Base-by-base conservation (phyloP, 257 asterid genomes). In the Solanum clarkiae region DNA sequence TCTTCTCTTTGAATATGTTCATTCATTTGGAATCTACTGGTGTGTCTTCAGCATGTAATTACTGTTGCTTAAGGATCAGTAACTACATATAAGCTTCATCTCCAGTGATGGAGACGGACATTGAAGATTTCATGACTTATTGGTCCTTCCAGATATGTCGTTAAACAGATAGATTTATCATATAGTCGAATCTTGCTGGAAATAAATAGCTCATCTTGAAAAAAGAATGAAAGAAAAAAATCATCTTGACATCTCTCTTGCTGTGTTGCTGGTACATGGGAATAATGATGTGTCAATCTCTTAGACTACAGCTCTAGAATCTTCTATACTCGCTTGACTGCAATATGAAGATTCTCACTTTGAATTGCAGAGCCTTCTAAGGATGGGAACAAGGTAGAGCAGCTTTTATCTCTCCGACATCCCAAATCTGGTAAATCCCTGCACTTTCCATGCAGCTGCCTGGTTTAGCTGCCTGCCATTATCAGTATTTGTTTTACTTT, bases 391-490 rank as follows among this genome's bases (percentile, higher is more conserved):
- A 88, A 83, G 32, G 68, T 80, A 45, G 92, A 93, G n/a, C 85
- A 87, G 44, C 85, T 93, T 60, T 84, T 96, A 84, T 88, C 94
- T 10, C 98, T 96, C 54, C 92, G 86, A 89, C 98, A 96, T 89
- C 98, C 99, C 29, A 96, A 92, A 92, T 89, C 99, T 29, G 99
- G 99, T 93, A 91, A 75, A 66, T 54, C 60, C 86, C 80, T 47
- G 47, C 14, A 51, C 83, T 36, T 47, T 22, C 74, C 77, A 17
- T 57, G 20, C 14, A 20, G 9, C 65, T 17, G 6, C 45, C 36
- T 51, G n/a, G 1, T 79, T 79, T 10, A 79, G 63, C 14, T 77
- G 44, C 14, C 47, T 51, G 26, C 7, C 42, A 1, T 5, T 15
- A 79, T 79, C 17, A 1, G 2, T 53, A 16, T 10, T 24, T 51